Conservation (phyloP, 768 basidiomycete species). For the Suillus placidus region DNA sequence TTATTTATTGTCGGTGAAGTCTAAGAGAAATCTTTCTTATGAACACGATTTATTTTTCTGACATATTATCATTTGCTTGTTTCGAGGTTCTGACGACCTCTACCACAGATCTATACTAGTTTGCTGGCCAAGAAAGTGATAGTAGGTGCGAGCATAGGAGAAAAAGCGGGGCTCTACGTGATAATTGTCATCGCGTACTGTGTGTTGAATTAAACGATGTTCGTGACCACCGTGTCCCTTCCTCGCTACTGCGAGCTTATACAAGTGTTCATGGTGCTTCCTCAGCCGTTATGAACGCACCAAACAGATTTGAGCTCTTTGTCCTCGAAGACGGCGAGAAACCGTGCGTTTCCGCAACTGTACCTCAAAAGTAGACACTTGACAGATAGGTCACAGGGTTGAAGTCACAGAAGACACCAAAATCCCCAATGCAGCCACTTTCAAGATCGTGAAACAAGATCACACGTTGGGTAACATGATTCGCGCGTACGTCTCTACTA, state of each 20-base stretch:
- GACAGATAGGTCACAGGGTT: conserved; percentile 55
- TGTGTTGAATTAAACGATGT: conserved; percentile 8
- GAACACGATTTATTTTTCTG: conserved; percentile 60
- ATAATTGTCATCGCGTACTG: not conserved
- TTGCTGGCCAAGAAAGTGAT: not conserved
- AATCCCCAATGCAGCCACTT: conserved; percentile 95
- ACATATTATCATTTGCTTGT: conserved; percentile 3
- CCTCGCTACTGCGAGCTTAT: conserved; percentile 4
- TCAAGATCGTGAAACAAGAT: conserved; percentile 95
- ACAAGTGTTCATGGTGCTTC: not conserved
- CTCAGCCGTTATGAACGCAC: conserved; percentile 76
- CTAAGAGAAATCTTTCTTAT: conserved; percentile 32
- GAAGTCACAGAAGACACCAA: conserved; percentile 95
- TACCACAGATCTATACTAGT: not conserved
- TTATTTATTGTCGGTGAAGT: conserved; percentile 78
- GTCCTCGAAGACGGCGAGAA: conserved; percentile 94
- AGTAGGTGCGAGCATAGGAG: not conserved
- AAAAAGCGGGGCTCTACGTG: not conserved
- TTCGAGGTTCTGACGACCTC: conserved; percentile 17
- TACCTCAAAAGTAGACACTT: conserved; percentile 15
- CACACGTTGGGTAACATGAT: conserved; percentile 97
- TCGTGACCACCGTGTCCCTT: not conserved
- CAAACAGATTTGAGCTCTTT: conserved; percentile 88
- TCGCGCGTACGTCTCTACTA: conserved; percentile 66
- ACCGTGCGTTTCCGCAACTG: conserved; percentile 61